phyloP scores from a whole-genome alignment of 169 alveolate species.

The Cryptosporidium andersoni region DNA sequence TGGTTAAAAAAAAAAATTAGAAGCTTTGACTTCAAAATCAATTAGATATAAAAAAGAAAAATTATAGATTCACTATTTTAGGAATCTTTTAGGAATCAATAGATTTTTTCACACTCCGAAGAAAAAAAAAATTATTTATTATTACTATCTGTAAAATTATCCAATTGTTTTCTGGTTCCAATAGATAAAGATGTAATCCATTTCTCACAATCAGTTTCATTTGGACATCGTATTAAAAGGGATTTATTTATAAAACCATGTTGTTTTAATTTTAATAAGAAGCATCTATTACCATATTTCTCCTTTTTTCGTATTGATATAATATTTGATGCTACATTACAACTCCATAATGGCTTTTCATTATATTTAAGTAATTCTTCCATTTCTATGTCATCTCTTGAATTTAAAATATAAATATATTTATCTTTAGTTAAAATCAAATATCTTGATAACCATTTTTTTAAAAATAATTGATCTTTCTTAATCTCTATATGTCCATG shows the following conservation, averaged over 20 bases:
- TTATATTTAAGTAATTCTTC: conserved; percentile 39
- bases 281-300: conserved; percentile 43
- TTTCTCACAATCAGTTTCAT: conserved; percentile 36
- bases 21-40: not conserved
- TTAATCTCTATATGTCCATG: conserved; percentile 52
- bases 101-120: not conserved
- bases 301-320: conserved; percentile 13
- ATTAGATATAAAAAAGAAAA: not conserved
- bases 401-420: conserved; percentile 29
- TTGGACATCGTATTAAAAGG: conserved; percentile 32
- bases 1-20: not conserved
- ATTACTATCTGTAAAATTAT: no score
- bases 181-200: conserved; percentile 6
- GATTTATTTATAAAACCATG: conserved; percentile 10
- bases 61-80: not conserved
- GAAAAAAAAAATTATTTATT: not conserved
- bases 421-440: conserved; percentile 48
- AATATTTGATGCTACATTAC: not conserved
- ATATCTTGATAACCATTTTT: conserved; percentile 60
- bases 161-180: no score
- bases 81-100: not conserved
- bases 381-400: conserved; percentile 55
- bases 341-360: conserved; percentile 52
- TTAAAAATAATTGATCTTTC: conserved; percentile 15
- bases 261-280: conserved; percentile 10